Evolutionary conservation across 2,329 filamentous ascomycete species (phyloP), one percentile per base, ranked within the genome.

Genomic region (Pseudonectria buxi): DNA sequence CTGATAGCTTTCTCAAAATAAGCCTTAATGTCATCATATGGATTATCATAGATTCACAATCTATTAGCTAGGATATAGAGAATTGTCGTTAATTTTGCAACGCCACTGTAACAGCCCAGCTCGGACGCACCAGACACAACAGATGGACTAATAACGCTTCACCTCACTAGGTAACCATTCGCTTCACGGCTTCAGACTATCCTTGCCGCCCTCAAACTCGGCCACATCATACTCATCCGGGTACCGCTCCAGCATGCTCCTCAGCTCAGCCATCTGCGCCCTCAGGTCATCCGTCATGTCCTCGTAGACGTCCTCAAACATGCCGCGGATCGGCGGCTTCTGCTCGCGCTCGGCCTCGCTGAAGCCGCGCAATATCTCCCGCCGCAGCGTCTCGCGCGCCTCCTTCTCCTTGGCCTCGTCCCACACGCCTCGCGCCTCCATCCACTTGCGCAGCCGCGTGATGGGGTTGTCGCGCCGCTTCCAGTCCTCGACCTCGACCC

Each of bases 401-500:
- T 82, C 76, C 51, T 80, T 86, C 62, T 98, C 92, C 49, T 81
- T 76, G 27, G 76, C 72, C 45, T 95, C 89, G 50, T 89, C 78
- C 92, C 92, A 98, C 28, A 88, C 69, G 0, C 79, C 79, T 48
- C 81, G 78, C 7, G 76, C 73, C 62, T 98, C 90, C 65, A 98
- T 79, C 76, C 87, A 98, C 66, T 95, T 95, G 14, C 89, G 74
- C 37, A 94, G 58, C 10, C 88, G 74, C 3, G 85, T 87, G 33
- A 95, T 83, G 2, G 88, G 88, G 53, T 95, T 95, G 55, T 95
- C 89, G 10, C 88, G 71, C 0, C 87, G 72, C 61, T 94, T 94
- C 88, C 88, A 95, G 57, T 94, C 86, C 57, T 95, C 87, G 61
- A 98, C 92, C 56, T 98, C 92, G 1, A 95, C 81, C 16, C 83